Base-by-base conservation (phyloP, 495 filamentous ascomycete genomes). In the Penicillium argentinense region DNA sequence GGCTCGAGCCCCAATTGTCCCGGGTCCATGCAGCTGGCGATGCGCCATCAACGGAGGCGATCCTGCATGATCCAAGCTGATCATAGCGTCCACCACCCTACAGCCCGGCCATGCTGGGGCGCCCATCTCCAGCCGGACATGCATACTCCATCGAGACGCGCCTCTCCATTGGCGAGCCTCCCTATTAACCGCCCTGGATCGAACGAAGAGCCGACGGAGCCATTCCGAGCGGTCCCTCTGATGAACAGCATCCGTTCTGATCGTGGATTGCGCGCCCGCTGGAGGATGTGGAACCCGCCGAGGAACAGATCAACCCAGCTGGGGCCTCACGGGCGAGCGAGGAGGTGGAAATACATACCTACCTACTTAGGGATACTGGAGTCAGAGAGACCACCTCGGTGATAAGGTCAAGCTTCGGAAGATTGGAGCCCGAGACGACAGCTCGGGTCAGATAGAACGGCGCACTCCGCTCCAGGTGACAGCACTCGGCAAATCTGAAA, bases 401-500 rank as follows among this genome's bases (percentile, higher is more conserved):
- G 45, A 48, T 40, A 18, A n/a, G 34, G 26, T 24, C 47, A 51
- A 44, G 39, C 32, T 39, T 53, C 43, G 50, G 44, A 30, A 21
- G 19, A 12, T 33, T 11, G 4, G 19, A 42, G 34, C 19, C 27
- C 44, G 36, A 41, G 18, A 33, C 13, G 30, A 33, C 13, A 33
- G 30, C n/a, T 13, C 13, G 13, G 30, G 30, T 33, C 30, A 8
- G 45, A 24, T 42, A 33, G 25, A 17, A 39, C 51, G 33, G 51
- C 34, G 43, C n/a, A 16, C 42, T 27, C 41, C 51, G 34, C 40
- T 7, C 24, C 17, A 25, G 19, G 28, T 38, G 13, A 22, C 22
- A 23, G 25, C 42, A 40, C 16, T 51, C 54, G 57, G 54, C 54
- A 55, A 52, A 45, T 52, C 45, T 51, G 47, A 54, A 54, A 54